Evolutionary conservation across 371 early-diverging fungal species (phyloP).

Genomic region (Smittium culicis): DNA sequence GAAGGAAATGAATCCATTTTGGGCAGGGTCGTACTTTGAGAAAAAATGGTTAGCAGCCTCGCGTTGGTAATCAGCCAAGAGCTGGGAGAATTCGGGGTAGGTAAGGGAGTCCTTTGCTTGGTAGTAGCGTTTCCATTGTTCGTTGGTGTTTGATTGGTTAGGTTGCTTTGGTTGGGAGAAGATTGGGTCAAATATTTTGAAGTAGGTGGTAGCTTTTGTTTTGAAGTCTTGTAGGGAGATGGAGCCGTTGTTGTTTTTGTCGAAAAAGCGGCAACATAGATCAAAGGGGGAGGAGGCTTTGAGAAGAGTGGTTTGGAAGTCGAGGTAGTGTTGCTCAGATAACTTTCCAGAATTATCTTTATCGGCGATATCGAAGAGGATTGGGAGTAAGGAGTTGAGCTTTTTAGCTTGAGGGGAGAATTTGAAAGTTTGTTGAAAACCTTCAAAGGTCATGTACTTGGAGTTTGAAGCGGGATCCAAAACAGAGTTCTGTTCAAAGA

Average conservation of each 20-base stretch:
- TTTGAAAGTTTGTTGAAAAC: no score
- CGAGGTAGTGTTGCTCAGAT: background rate
- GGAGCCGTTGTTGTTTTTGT: background rate
- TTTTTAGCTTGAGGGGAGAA: no score
- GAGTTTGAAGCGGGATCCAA: no score
- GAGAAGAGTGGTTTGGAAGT: conserved; percentile 5
- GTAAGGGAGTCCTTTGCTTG: background rate
- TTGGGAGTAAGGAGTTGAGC: no score
- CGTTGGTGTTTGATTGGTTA: background rate
- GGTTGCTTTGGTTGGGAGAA: no score
- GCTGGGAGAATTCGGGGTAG: conserved; percentile 10
- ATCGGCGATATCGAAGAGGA: conserved; percentile 9
- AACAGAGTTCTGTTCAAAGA: no score
- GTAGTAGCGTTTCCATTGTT: conserved; percentile 2
- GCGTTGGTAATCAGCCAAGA: background rate
- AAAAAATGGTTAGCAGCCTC: conserved; percentile 3
- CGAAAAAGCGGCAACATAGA: background rate
- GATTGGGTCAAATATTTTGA: background rate
- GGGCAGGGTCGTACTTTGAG: background rate
- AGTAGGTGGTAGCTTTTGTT: background rate
- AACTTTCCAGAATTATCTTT: background rate
- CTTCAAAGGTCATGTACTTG: no score
- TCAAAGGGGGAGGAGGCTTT: conserved; percentile 4
- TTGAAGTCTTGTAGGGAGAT: conserved; percentile 1
- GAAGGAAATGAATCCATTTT: background rate